Percentiles rank a stretch among this genome's conserved stretches.
These are phyloP conservation scores for Blastobotrys terrestris DNA, from an alignment of 805 yeast species.

Conservation along the genomic window DNA sequence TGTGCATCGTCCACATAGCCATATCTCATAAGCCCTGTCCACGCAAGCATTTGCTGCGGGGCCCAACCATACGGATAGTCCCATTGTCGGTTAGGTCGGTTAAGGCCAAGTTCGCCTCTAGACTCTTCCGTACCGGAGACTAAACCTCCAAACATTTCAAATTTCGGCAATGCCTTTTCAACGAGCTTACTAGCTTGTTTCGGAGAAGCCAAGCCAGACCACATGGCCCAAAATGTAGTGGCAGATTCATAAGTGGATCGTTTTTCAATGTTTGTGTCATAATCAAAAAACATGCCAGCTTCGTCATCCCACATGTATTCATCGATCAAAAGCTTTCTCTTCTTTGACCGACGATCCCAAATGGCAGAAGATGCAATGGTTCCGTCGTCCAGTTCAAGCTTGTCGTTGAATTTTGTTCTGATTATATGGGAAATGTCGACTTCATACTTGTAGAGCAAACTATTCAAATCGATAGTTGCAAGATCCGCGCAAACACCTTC, in stretches of 20 bases:
- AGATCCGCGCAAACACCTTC: conserved; percentile 85
- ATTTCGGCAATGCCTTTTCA: conserved; percentile 49
- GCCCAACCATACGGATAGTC: conserved; percentile 99
- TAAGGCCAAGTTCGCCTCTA: conserved; percentile 61
- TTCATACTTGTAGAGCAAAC: conserved; percentile 85
- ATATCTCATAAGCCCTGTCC: conserved; percentile 78
- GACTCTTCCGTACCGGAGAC: conserved; percentile 75
- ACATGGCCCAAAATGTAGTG: conserved; percentile 86
- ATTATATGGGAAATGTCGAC: conserved; percentile 68
- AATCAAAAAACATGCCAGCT: conserved; percentile 76
- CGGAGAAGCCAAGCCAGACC: conserved; percentile 65
- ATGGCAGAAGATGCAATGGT: conserved; percentile 39
- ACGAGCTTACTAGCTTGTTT: conserved; percentile 67
- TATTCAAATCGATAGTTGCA: conserved; percentile 86
- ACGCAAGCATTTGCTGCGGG: conserved; percentile 91
- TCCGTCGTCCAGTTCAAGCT: conserved; percentile 37
- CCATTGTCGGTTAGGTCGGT: conserved; percentile 92
- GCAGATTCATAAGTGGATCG: conserved; percentile 75
- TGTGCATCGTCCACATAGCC: conserved; percentile 60
- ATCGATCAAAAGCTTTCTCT: conserved; percentile 50
- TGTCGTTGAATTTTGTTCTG: conserved; percentile 47
- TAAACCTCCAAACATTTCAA: conserved; percentile 85
- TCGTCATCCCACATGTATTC: conserved; percentile 80
- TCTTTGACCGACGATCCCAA: conserved; percentile 60
- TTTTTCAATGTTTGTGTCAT: conserved; percentile 51